Evolutionary conservation across 352 stramenopile species (phyloP), one percentile per base, ranked within the genome.

Genomic region (Phytophthora sansomeana): DNA sequence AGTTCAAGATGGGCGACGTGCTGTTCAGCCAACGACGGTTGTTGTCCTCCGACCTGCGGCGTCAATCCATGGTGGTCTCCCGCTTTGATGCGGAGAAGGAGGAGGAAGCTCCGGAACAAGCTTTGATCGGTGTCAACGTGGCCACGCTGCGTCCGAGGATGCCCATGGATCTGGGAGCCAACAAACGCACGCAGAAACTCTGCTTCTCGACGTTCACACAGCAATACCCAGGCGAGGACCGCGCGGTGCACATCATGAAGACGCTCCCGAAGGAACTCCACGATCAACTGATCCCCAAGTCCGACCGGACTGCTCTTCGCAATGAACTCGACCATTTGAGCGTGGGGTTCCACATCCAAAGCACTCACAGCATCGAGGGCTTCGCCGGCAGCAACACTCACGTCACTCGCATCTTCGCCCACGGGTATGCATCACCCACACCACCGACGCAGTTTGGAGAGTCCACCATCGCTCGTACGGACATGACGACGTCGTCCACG

Each of bases 241-340:
- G 76, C 6, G 81, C 81, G 8, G 65, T 81, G 19, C 81, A 90
- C 77, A 59, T 90, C 19, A 85, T 87, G 65, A 88, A 88, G 71
- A 88, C 79, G 14, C 53, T 90, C 19, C 81, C 79, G 0, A 87
- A 88, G 56, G 35, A 75, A 11, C 50, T 74, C 13, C 81, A 82
- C 28, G 75, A 83, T 24, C 55, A 89, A 48, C 29, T 89, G n/a
- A 69, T 90, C 16, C 16, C 70, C 1, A 63, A 28, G 21, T 56
- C 76, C 1, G 69, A 89, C 49, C 73, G 79, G 28, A 74, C 79
- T 36, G 64, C 79, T 19, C 61, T 88, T 16, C 78, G 78, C 5
- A 69, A 76, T 14, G 74, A 81, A 39, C 56, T 91, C 5, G 76
- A 89, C 54, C 80, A 91, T 56, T 51, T 91, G 11, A 63, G 67